A percentile compares a stretch with the other conserved stretches of the same genome.
Conservation (phyloP, 345 rosid species). For the Lagerstroemia speciosa region DNA sequence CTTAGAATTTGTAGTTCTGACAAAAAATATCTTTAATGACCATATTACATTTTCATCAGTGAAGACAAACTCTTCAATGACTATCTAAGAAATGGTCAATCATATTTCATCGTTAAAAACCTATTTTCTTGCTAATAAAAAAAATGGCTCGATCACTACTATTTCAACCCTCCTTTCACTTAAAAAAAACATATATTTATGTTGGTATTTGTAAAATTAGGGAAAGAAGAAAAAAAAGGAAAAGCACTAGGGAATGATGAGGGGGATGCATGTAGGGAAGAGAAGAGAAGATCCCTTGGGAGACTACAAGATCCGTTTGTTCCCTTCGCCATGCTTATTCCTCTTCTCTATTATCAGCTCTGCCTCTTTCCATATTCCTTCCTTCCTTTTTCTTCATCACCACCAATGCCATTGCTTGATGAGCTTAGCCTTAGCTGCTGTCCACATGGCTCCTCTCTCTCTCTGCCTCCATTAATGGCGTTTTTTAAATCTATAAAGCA, state of each 20-base stretch:
- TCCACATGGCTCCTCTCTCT: conserved; percentile 64
- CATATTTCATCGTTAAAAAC: no score
- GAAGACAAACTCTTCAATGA: no score
- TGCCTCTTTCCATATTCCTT: conserved; percentile 10
- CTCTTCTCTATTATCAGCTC: background rate
- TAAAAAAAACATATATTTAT: no score
- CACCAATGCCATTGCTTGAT: background rate
- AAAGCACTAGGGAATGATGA: conserved; percentile 25
- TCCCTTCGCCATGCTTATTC: conserved; percentile 37
- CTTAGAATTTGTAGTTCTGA: no score
- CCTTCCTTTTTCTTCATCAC: background rate
- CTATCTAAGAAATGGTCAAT: no score
- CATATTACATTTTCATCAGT: no score
- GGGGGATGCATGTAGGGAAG: conserved; percentile 22
- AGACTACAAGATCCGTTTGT: conserved; percentile 72
- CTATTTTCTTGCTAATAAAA: no score
- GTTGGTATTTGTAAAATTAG: no score
- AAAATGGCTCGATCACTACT: no score
- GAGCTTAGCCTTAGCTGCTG: conserved; percentile 32
- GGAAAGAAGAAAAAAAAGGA: background rate
- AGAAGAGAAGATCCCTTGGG: conserved; percentile 73
- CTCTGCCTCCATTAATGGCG: background rate
- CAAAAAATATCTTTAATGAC: no score
- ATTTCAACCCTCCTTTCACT: no score
- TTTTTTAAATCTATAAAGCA: background rate